phyloP scores from a whole-genome alignment of 257 asterid genomes.

The Coffea eugenioides region DNA sequence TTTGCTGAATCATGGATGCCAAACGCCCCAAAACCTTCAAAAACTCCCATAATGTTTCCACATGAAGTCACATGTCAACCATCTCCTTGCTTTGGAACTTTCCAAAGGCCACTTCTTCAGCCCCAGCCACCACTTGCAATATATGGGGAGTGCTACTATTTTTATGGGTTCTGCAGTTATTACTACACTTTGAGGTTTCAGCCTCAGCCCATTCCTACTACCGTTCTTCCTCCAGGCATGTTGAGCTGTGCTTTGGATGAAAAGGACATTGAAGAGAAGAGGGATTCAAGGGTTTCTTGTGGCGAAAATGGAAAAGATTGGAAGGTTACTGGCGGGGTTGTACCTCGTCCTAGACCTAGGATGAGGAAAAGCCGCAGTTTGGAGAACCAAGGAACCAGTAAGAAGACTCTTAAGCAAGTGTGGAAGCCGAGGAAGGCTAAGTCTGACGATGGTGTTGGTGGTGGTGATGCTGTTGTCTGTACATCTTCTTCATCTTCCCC shows the following conservation, averaged over 20 bases:
- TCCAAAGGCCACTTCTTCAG: neutral
- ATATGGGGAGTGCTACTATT: neutral
- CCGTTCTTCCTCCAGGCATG: neutral
- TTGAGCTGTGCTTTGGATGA: neutral
- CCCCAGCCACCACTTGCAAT: neutral
- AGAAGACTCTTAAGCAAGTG: neutral
- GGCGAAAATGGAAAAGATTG: neutral
- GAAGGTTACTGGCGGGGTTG: neutral
- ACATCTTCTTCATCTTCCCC: neutral
- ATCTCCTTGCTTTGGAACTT: neutral
- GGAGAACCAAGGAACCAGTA: neutral
- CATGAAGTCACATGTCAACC: neutral
- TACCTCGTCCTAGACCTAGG: neutral
- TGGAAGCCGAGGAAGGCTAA: neutral
- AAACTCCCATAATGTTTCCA: neutral
- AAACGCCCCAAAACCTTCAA: neutral
- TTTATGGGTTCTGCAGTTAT: neutral
- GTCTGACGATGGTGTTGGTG: neutral
- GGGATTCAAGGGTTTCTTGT: neutral
- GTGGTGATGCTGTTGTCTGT: neutral
- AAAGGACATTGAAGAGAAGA: neutral
- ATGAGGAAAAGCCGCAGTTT: neutral
- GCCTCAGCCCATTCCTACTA: neutral
- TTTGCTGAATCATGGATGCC: conserved; percentile 13
- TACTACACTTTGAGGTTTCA: neutral